Percentiles rank a stretch among this genome's conserved stretches.
phyloP scores from a whole-genome alignment of 148 eudicot species.

The Drosera capensis region DNA sequence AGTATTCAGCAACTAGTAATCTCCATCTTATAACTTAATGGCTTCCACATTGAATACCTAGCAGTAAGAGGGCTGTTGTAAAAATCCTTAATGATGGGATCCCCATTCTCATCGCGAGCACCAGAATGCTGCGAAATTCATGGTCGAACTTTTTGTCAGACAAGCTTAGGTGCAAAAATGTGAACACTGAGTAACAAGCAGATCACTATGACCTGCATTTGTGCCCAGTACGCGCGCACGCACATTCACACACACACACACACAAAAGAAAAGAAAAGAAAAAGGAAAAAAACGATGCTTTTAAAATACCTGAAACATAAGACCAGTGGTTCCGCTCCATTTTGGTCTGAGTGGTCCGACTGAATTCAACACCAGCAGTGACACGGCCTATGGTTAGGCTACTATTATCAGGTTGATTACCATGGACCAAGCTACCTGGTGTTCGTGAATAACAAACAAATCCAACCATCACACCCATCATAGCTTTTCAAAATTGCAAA shows the following conservation, averaged over 20 bases:
- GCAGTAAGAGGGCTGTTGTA: conserved; percentile 84
- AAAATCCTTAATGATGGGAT: conserved; percentile 75
- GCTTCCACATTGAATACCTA: conserved; percentile 26
- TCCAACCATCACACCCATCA: conserved; percentile 3
- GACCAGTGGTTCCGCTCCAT: conserved; percentile 97
- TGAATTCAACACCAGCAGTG: conserved; percentile 80
- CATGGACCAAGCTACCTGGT: conserved; percentile 92
- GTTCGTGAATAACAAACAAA: conserved; percentile 72
- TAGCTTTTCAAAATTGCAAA: neutral
- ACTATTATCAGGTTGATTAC: conserved; percentile 62
- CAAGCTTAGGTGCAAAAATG: neutral
- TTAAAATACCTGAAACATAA: conserved; percentile 67
- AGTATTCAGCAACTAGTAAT: neutral
- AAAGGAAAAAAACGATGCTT: neutral
- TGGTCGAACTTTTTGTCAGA: neutral
- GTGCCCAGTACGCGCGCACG: too few species aligned
- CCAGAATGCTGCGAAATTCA: conserved; percentile 63
- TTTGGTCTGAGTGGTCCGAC: conserved; percentile 87
- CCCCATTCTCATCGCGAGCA: conserved; percentile 83
- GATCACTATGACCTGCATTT: too few species aligned
- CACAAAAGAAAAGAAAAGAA: too few species aligned
- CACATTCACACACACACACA: too few species aligned
- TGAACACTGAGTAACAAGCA: neutral
- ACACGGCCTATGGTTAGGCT: conserved; percentile 77
- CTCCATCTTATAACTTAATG: neutral